These are phyloP conservation scores for Backusella parvicylindrica DNA, from an alignment of 192 early-diverging fungal genomes.

Conservation along the genomic window DNA sequence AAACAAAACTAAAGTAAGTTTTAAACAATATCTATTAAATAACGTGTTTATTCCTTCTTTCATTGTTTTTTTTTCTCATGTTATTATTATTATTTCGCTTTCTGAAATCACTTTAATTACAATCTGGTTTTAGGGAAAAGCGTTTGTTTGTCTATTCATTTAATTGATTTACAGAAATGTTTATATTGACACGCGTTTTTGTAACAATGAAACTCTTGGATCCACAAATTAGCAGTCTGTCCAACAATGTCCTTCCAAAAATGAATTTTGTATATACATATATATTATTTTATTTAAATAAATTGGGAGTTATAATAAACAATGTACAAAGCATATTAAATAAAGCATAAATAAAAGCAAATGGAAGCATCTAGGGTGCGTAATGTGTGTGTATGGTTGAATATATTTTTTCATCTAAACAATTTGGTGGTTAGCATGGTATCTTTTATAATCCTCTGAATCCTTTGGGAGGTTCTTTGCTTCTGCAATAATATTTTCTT, in stretches of 20 bases:
- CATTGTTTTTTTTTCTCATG: not conserved
- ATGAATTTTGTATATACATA: not conserved
- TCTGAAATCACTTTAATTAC: not conserved
- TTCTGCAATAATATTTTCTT: conserved; percentile 48
- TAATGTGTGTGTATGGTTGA: not conserved
- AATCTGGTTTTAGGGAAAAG: not conserved
- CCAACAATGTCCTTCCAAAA: not conserved
- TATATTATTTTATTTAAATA: not conserved
- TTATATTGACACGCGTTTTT: not conserved
- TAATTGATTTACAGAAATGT: not conserved
- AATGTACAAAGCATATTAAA: not conserved
- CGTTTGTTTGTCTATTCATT: not conserved
- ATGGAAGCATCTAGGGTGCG: not conserved
- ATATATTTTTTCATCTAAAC: not conserved
- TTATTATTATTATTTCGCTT: not conserved
- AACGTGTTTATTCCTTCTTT: not conserved
- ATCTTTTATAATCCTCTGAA: not conserved
- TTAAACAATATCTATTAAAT: not conserved
- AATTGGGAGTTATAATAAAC: not conserved
- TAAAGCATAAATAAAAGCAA: not conserved
- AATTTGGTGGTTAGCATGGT: not conserved
- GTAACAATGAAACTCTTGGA: not conserved
- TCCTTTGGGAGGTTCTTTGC: not conserved
- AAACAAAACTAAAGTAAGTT: not conserved
- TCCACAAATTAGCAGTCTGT: not conserved